phyloP scores from a whole-genome alignment of 768 basidiomycete species.

The Pleurotus djamor region DNA sequence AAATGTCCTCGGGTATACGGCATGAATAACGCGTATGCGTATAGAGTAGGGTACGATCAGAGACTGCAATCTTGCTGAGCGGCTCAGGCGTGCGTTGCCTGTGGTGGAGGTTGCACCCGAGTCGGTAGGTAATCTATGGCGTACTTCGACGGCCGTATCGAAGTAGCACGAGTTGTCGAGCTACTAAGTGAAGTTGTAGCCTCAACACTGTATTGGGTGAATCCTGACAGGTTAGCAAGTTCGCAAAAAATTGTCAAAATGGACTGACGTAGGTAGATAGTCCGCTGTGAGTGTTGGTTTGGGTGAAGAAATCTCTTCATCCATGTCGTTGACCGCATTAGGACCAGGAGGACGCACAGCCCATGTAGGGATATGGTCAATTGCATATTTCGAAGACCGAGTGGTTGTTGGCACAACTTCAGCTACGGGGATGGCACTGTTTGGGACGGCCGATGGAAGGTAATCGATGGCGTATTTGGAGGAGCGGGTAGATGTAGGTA shows the following conservation, averaged over 20 bases:
- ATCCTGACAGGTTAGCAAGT: not conserved
- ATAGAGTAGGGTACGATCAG: no score
- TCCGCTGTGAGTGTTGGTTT: not conserved
- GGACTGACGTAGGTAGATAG: not conserved
- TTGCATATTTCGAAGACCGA: not conserved
- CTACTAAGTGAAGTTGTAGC: not conserved
- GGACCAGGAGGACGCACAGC: not conserved
- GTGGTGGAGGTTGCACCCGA: not conserved
- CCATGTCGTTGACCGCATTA: not conserved
- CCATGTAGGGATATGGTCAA: conserved; percentile 4
- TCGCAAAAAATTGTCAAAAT: not conserved
- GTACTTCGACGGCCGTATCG: not conserved
- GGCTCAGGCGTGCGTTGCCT: not conserved
- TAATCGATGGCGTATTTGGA: not conserved
- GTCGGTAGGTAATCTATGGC: not conserved
- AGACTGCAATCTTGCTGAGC: no score
- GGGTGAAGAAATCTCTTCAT: not conserved
- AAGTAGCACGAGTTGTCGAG: not conserved
- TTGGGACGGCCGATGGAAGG: not conserved
- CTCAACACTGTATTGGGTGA: not conserved
- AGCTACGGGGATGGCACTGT: not conserved
- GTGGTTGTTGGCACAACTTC: not conserved
- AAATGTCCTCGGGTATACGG: no score
- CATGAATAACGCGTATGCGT: no score
- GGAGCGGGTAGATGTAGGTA: not conserved